Evolutionary conservation across 306 rosid genomes (phyloP), one percentile per base, ranked within the genome.

Genomic region (Crotalaria pallida): DNA sequence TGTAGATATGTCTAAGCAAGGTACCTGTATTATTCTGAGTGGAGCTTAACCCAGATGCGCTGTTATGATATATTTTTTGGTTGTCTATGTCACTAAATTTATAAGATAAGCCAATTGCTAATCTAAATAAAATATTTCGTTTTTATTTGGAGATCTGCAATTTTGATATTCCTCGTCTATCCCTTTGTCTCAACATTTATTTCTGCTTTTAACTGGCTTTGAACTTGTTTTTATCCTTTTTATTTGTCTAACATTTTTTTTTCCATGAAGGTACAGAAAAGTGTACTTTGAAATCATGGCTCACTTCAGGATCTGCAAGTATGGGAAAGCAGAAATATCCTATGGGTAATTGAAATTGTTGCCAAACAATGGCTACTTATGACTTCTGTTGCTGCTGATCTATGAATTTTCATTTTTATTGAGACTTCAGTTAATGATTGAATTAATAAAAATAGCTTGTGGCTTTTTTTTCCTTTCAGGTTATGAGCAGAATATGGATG

Each of bases 221-320:
- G 50, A 72, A 26, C 23, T 50, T 21, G 15, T 18, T 38, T 31
- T 52, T 64, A 24, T 60, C 61, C n/a, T 38, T 27, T 47, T 24
- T 59, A 21, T 47, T 66, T 38, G 58, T 41, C 50, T 69, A 67
- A 26, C 58, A 4, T 33, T 82, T 71, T 10, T 71, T 76, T 36
- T 45, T 65, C 64, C 72, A 48, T 67, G 58, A 80, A 85, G 90
- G 85, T 73, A 26, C 81, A 55, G 90, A 72, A 58, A 90, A 66
- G 65, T 77, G 76, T 62, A 60, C 83, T 62, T 82, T 94, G 80
- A 86, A 84, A 61, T 84, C 88, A 18, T 94, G 97, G 98, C 86
- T 90, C 43, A 62, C 70, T 56, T 83, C 95, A 58, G 72, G 94
- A 74, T 64, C 87, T 64, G 79, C 79, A 76, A 81, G 81, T 56